Conservation (phyloP, 2,329 filamentous ascomycete genomes). For the Cladophialophora bantiana region DNA sequence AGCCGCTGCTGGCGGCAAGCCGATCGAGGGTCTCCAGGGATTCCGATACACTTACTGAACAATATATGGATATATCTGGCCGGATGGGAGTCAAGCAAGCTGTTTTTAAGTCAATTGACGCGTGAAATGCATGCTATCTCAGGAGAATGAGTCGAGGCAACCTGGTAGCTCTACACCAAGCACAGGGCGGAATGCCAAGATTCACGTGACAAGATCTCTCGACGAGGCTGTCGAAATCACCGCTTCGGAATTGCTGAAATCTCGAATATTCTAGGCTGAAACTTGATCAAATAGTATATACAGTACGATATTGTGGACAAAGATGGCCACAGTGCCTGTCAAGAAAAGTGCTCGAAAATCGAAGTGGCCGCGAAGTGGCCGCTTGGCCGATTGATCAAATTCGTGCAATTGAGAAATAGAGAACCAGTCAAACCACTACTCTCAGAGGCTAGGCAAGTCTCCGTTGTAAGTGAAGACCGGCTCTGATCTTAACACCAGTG, state of each 20-base stretch:
- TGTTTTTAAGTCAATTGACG: not conserved
- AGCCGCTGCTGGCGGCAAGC: slow-evolving; percentile 35
- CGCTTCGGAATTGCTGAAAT: not conserved
- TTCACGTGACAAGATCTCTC: not conserved
- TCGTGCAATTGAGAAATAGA: not conserved
- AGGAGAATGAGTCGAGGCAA: not conserved
- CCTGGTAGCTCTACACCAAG: not conserved
- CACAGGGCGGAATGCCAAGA: not conserved
- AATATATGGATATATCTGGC: not conserved
- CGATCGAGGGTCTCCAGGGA: slow-evolving; percentile 35
- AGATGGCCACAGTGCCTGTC: not conserved
- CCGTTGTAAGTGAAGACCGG: not conserved
- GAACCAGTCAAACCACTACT: not conserved
- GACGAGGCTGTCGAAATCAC: not conserved
- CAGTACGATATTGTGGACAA: not conserved
- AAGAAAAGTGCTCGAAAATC: not conserved
- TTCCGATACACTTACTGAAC: slow-evolving; percentile 38
- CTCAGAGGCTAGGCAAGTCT: not conserved
- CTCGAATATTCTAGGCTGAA: not conserved
- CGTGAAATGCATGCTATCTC: not conserved
- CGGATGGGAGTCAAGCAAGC: not conserved
- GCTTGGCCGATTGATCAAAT: not conserved
- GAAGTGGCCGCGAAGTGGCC: not conserved
- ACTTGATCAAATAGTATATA: not conserved
- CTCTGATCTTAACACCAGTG: not conserved